Percentiles rank a stretch among this genome's conserved stretches.
These are phyloP conservation scores for Heterotrichella gracilis DNA, from an alignment of 352 stramenopile species.

Conservation along the genomic window DNA sequence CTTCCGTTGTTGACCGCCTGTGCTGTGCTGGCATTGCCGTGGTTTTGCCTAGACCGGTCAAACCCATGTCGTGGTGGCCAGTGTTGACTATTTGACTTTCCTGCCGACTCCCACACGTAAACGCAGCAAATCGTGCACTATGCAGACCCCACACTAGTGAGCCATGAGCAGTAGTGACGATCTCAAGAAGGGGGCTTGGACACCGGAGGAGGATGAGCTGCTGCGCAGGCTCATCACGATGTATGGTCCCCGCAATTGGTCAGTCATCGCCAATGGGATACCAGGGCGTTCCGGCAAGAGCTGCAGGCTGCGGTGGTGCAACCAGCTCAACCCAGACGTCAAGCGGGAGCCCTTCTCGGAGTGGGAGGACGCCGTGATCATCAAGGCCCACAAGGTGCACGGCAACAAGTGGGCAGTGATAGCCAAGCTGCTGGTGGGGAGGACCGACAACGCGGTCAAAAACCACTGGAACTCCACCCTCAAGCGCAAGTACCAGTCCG, in stretches of 20 bases:
- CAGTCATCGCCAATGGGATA: constrained; percentile 29
- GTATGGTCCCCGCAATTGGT: constrained; percentile 41
- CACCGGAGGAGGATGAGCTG: constrained; percentile 43
- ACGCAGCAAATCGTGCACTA: too few species aligned
- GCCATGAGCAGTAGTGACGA: too few species aligned
- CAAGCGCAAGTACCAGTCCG: too few species aligned
- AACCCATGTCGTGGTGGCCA: too few species aligned
- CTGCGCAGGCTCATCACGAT: constrained; percentile 37
- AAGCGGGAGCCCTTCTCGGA: constrained; percentile 48
- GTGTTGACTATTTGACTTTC: too few species aligned
- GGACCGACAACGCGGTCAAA: constrained; percentile 53
- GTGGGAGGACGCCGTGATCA: constrained; percentile 54
- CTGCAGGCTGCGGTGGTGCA: constrained; percentile 48
- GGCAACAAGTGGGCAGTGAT: constrained; percentile 55
- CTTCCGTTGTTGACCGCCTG: too few species aligned
- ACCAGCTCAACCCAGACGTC: constrained; percentile 44
- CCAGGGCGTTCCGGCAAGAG: constrained; percentile 20
- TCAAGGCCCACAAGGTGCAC: constrained; percentile 35
- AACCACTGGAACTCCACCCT: constrained; percentile 41
- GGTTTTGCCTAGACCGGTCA: too few species aligned
- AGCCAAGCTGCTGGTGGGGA: constrained; percentile 38
- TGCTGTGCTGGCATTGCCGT: too few species aligned
- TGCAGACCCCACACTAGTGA: too few species aligned
- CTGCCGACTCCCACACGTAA: too few species aligned
- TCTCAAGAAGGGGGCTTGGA: constrained; percentile 44